These are phyloP conservation scores for Myxozyma udenii DNA, from an alignment of 805 yeast species.

Conservation along the genomic window DNA sequence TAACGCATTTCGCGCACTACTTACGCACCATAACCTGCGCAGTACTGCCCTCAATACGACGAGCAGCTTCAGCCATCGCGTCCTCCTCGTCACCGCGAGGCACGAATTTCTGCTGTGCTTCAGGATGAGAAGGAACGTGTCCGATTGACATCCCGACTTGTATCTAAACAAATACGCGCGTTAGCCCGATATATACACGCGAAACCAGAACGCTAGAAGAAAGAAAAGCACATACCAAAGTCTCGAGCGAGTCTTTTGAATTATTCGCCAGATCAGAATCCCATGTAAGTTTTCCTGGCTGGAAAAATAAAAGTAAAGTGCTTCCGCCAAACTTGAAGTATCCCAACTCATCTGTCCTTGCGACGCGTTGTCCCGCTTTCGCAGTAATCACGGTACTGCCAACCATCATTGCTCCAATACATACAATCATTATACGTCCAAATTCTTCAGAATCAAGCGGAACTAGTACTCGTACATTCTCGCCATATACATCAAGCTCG, in stretches of 20 bases:
- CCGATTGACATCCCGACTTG: conserved; percentile 89
- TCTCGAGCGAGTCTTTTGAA: conserved; percentile 68
- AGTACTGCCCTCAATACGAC: conserved; percentile 23
- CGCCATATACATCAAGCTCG: conserved; percentile 86
- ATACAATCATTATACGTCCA: conserved; percentile 71
- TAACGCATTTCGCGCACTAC: too few relatives aligned
- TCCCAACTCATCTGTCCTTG: conserved; percentile 81
- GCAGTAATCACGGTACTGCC: conserved; percentile 80
- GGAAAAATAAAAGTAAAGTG: conserved; percentile 69
- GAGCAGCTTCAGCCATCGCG: conserved; percentile 20
- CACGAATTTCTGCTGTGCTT: conserved; percentile 48
- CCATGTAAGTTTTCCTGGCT: conserved; percentile 44
- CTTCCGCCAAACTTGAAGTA: conserved; percentile 97
- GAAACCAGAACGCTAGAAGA: not conserved
- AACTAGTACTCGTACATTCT: conserved; percentile 73
- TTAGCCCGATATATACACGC: not conserved
- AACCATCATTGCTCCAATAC: conserved; percentile 99
- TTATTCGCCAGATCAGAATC: conserved; percentile 73
- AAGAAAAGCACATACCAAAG: conserved; percentile 56
- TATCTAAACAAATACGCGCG: conserved; percentile 2
- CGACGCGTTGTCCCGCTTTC: conserved; percentile 53
- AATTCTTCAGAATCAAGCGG: conserved; percentile 74
- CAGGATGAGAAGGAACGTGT: conserved; percentile 54
- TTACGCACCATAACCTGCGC: not conserved
- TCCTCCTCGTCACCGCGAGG: conserved; percentile 45